These are phyloP conservation scores for Barbarea vulgaris DNA, from an alignment of 345 rosid genomes.

Conservation along the genomic window DNA sequence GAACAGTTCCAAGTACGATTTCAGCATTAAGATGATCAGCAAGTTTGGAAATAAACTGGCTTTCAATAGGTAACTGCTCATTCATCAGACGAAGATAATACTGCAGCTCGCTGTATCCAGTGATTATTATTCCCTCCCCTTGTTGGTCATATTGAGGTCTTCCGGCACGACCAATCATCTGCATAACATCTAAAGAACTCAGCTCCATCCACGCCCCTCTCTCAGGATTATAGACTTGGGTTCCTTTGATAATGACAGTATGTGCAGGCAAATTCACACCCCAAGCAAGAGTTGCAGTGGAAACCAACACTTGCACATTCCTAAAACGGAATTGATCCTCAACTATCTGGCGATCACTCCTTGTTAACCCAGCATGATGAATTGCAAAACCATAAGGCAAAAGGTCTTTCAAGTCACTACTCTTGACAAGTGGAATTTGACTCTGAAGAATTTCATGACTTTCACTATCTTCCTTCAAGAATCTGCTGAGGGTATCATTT, in stretches of 20 bases:
- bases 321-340: constrained; percentile 75
- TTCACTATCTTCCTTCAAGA: constrained; percentile 77
- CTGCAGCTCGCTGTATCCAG: constrained; percentile 78
- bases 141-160: constrained; percentile 85
- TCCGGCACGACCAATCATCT: constrained; percentile 98
- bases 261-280: constrained; percentile 93
- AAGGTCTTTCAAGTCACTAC: constrained; percentile 78
- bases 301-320: constrained; percentile 77
- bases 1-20: constrained; percentile 89
- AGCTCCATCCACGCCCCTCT: constrained; percentile 91
- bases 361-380: constrained; percentile 91
- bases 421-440: constrained; percentile 62
- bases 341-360: constrained; percentile 78
- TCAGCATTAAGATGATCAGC: constrained; percentile 98
- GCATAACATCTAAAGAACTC: constrained; percentile 91
- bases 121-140: constrained; percentile 95
- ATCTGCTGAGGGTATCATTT: constrained; percentile 72
- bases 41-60: constrained; percentile 82
- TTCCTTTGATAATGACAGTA: constrained; percentile 87
- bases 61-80: constrained; percentile 91
- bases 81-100: constrained; percentile 88
- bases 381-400: constrained; percentile 90
- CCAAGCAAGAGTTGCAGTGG: constrained; percentile 98
- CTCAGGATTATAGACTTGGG: constrained; percentile 88
- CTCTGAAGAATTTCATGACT: constrained; percentile 74